Evolutionary conservation across 768 basidiomycete species (phyloP).

Genomic region (Leucocoprinus sp.): DNA sequence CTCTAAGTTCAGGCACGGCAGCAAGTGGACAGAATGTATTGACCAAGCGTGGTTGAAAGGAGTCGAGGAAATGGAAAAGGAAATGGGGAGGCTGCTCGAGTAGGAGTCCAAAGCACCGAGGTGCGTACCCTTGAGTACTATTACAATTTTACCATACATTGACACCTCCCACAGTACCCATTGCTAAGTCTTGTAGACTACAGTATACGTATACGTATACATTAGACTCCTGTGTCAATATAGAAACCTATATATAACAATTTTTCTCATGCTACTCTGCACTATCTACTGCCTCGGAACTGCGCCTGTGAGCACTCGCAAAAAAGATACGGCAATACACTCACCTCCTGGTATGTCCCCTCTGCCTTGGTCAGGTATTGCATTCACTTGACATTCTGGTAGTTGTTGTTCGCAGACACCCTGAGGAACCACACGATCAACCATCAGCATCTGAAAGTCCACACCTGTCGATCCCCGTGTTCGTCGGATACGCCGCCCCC

Average conservation of each 20-base stretch:
- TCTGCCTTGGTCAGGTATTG: conserved; percentile 91
- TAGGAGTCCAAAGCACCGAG: too few relatives aligned
- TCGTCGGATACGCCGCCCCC: conserved; percentile 75
- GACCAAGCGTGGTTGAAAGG: too few relatives aligned
- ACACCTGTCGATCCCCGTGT: conserved; percentile 93
- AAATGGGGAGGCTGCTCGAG: too few relatives aligned
- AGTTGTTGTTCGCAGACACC: conserved; percentile 94
- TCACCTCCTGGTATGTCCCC: conserved; percentile 89
- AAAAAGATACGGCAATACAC: conserved; percentile 22
- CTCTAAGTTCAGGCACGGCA: too few relatives aligned
- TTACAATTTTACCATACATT: too few relatives aligned
- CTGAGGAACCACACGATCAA: conserved; percentile 95
- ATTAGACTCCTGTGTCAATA: too few relatives aligned
- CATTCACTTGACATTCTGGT: conserved; percentile 95
- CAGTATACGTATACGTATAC: too few relatives aligned
- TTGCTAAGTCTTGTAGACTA: too few relatives aligned
- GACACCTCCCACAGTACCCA: too few relatives aligned
- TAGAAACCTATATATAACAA: conserved; percentile 8
- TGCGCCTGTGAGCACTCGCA: conserved; percentile 2
- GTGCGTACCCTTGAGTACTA: too few relatives aligned
- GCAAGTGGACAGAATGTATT: too few relatives aligned
- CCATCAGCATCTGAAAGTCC: conserved; percentile 97
- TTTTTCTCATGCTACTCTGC: conserved; percentile 4
- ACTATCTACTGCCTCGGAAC: conserved; percentile 7
- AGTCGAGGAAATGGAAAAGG: too few relatives aligned